These are phyloP conservation scores for Hippophae gyantsensis DNA, from an alignment of 306 rosid genomes.

Conservation along the genomic window DNA sequence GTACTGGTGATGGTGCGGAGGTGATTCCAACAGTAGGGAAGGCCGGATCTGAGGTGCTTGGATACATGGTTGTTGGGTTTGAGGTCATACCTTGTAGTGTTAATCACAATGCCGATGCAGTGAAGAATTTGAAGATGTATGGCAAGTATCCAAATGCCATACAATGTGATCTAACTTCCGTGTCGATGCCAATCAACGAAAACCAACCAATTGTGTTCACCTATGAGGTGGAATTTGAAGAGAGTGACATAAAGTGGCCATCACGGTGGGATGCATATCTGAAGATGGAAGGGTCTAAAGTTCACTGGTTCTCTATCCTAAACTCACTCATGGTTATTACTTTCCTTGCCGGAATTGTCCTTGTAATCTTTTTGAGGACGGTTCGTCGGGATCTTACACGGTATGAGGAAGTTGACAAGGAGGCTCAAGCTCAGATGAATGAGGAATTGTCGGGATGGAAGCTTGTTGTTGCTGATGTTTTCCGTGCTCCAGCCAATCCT, in stretches of 20 bases:
- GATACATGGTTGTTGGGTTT: slow-evolving; percentile 94
- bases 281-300: slow-evolving; percentile 98
- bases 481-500: slow-evolving; percentile 76
- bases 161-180: slow-evolving; percentile 63
- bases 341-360: slow-evolving; percentile 92
- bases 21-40: slow-evolving; percentile 47
- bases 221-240: slow-evolving; percentile 77
- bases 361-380: slow-evolving; percentile 85
- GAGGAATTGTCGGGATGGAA: slow-evolving; percentile 98
- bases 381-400: slow-evolving; percentile 86
- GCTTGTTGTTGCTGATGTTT: slow-evolving; percentile 96
- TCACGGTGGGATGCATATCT: slow-evolving; percentile 97
- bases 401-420: slow-evolving; percentile 95
- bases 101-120: slow-evolving; percentile 40
- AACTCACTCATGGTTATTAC: slow-evolving; percentile 94
- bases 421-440: slow-evolving; percentile 98
- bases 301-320: slow-evolving; percentile 94
- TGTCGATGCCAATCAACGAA: slow-evolving; percentile 63
- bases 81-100: slow-evolving; percentile 87
- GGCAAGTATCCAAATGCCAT: slow-evolving; percentile 41
- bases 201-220: slow-evolving; percentile 66
- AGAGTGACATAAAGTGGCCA: slow-evolving; percentile 96
- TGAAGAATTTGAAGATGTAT: slow-evolving; percentile 45
- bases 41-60: slow-evolving; percentile 46
- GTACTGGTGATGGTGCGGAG: slow-evolving; percentile 83